These are phyloP conservation scores for Hypoxylon lenormandii DNA, from an alignment of 495 filamentous ascomycete species.

Conservation along the genomic window DNA sequence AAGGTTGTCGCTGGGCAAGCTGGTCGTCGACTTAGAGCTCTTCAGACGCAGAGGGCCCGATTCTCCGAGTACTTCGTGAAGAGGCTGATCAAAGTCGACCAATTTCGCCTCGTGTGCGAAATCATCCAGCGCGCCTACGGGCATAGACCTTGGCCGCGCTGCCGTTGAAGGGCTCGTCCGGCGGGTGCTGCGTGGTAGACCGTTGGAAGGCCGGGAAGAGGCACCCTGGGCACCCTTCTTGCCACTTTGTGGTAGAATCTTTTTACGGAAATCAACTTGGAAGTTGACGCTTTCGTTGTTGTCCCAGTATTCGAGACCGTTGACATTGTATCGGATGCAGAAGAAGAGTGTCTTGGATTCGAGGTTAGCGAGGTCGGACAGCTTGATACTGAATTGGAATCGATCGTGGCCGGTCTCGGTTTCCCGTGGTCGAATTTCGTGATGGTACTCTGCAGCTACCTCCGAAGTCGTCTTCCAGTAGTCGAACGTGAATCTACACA, in stretches of 20 bases:
- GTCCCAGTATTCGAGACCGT: constrained; percentile 92
- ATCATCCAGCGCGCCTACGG: constrained; percentile 72
- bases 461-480: constrained; percentile 99
- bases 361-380: constrained; percentile 88
- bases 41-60: constrained; percentile 64
- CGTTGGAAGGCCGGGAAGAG: constrained; percentile 66
- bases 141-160: constrained; percentile 71
- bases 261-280: constrained; percentile 90
- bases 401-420: constrained; percentile 78
- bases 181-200: constrained; percentile 81
- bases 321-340: constrained; percentile 88
- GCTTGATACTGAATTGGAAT: constrained; percentile 92
- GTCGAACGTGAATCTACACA: constrained; percentile 92
- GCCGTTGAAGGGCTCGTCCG: constrained; percentile 61
- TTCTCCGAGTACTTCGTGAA: constrained; percentile 67
- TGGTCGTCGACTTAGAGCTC: constrained; percentile 61
- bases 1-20: constrained; percentile 63
- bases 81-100: constrained; percentile 66
- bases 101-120: constrained; percentile 71
- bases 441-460: constrained; percentile 85
- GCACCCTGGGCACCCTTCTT: constrained; percentile 64
- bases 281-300: constrained; percentile 89
- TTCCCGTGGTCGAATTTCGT: constrained; percentile 77
- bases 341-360: constrained; percentile 90
- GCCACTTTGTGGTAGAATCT: constrained; percentile 68